phyloP scores from a whole-genome alignment of 1,284 basidiomycete species.

The Mycena sp. region DNA sequence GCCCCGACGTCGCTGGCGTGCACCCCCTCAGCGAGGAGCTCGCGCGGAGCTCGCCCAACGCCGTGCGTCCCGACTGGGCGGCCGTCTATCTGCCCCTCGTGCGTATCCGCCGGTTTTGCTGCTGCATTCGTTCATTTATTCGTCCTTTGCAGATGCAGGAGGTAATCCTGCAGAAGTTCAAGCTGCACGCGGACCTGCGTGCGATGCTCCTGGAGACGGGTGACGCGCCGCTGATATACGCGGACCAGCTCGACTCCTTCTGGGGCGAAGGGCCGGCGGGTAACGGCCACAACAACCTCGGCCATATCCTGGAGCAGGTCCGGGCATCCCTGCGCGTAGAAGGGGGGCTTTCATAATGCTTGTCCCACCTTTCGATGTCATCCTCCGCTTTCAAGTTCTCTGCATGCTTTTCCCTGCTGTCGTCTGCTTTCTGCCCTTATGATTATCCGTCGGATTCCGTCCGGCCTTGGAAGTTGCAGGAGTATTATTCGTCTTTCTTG shows the following conservation, averaged over 20 bases:
- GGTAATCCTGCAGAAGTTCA: constrained; percentile 67
- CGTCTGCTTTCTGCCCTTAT: too few species aligned
- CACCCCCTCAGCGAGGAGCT: constrained; percentile 53
- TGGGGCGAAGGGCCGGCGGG: constrained; percentile 65
- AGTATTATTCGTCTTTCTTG: too few species aligned
- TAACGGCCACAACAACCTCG: constrained; percentile 64
- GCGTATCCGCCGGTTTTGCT: constrained; percentile 48
- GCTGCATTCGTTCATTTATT: constrained; percentile 9
- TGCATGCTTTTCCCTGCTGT: too few species aligned
- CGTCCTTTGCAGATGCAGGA: constrained; percentile 61
- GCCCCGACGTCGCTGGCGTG: constrained; percentile 52
- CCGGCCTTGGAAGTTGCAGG: too few species aligned
- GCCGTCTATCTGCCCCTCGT: constrained; percentile 50
- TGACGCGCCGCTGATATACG: constrained; percentile 56
- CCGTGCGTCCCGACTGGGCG: constrained; percentile 63
- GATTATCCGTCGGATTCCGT: too few species aligned
- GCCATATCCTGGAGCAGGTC: constrained; percentile 61
- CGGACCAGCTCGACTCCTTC: constrained; percentile 57
- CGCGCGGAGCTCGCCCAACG: constrained; percentile 33
- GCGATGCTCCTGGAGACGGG: constrained; percentile 58
- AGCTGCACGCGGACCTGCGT: constrained; percentile 63
- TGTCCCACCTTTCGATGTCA: too few species aligned
- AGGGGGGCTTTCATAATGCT: neutral
- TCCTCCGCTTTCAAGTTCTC: too few species aligned
- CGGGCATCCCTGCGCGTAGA: constrained; percentile 46